A percentile compares a stretch with the other conserved stretches of the same genome.
These are phyloP conservation scores for Raphanus sativus DNA, from an alignment of 345 rosid genomes.

Conservation along the genomic window DNA sequence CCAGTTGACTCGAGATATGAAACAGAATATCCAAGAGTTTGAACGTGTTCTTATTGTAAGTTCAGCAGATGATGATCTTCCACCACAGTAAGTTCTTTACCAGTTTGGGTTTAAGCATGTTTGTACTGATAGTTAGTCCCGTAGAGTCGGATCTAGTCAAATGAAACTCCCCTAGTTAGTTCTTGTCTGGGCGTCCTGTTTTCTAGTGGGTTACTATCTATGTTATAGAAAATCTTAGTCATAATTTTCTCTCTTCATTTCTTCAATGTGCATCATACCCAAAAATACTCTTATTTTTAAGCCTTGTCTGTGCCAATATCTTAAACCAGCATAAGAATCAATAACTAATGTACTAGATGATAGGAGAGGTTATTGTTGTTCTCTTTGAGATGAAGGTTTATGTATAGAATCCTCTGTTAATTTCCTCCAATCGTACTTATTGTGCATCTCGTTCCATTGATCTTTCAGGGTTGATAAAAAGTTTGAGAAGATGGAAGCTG, in stretches of 20 bases:
- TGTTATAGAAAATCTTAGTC: background rate
- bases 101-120: slow-evolving; percentile 17
- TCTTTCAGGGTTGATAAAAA: slow-evolving; percentile 64
- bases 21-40: slow-evolving; percentile 86
- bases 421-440: slow-evolving; percentile 9
- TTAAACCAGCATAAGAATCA: background rate
- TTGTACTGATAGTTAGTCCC: slow-evolving; percentile 24
- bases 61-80: slow-evolving; percentile 78
- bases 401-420: slow-evolving; percentile 5
- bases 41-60: slow-evolving; percentile 89
- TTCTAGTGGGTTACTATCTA: background rate
- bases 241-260: slow-evolving; percentile 3
- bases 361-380: slow-evolving; percentile 11
- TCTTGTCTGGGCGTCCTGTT: slow-evolving; percentile 13
- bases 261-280: background rate
- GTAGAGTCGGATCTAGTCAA: slow-evolving; percentile 8
- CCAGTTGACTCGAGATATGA: slow-evolving; percentile 73
- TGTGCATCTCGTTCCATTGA: slow-evolving; percentile 5
- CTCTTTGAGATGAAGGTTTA: background rate
- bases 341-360: slow-evolving; percentile 5
- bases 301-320: slow-evolving; percentile 4
- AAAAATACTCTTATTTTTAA: background rate
- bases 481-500: slow-evolving; percentile 62
- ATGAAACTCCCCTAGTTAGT: slow-evolving; percentile 18
- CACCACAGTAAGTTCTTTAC: slow-evolving; percentile 65